A percentile compares a stretch with the other conserved stretches of the same genome.
phyloP scores from a whole-genome alignment of 2,329 filamentous ascomycete species.

The Botrytis medusae region DNA sequence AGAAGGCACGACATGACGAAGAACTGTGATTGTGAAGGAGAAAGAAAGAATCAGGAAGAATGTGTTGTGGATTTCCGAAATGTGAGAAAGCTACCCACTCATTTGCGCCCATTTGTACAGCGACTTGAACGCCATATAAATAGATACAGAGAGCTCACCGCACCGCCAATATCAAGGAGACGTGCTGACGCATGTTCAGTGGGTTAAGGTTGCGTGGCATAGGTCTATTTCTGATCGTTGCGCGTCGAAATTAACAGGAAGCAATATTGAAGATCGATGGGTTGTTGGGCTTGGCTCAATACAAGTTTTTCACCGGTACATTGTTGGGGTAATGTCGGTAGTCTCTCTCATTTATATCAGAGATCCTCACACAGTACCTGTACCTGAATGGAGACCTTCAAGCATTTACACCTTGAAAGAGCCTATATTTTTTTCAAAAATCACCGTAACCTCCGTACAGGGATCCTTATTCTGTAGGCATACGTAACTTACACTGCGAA shows the following conservation, averaged over 20 bases:
- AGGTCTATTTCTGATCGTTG: not conserved
- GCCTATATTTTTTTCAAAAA: not conserved
- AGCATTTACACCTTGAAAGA: not conserved
- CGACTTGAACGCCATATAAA: not conserved
- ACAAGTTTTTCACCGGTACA: not conserved
- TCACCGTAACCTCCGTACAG: not conserved
- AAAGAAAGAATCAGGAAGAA: not conserved
- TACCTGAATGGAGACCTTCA: not conserved
- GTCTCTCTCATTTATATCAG: not conserved
- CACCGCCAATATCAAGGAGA: not conserved
- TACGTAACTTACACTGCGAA: not conserved
- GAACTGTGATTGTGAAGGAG: not conserved
- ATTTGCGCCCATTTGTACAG: not conserved
- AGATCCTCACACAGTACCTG: not conserved
- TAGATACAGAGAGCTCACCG: not conserved
- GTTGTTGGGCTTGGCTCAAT: too few relatives aligned
- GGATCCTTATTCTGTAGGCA: not conserved
- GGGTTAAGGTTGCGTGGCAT: not conserved
- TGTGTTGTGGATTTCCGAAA: not conserved
- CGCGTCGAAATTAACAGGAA: not conserved
- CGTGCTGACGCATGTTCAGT: not conserved
- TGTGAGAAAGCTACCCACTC: not conserved
- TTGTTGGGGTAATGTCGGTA: not conserved
- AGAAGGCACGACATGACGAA: not conserved
- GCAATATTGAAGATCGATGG: not conserved